phyloP scores from a whole-genome alignment of 2,329 filamentous ascomycete species.

The Stemphylium beticola region DNA sequence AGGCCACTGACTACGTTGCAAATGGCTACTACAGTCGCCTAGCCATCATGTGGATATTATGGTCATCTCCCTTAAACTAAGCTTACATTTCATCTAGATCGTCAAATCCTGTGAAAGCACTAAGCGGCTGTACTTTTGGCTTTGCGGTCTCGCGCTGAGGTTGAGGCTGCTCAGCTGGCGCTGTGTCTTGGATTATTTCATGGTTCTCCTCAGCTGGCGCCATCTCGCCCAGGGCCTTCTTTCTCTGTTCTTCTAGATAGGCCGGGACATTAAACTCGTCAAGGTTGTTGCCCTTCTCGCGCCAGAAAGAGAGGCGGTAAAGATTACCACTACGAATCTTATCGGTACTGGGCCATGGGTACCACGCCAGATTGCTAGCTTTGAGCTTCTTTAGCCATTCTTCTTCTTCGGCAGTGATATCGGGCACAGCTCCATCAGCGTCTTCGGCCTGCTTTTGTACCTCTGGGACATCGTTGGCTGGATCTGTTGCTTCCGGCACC shows the following conservation, averaged over 20 bases:
- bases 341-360: conserved; percentile 77
- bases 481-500: conserved; percentile 30
- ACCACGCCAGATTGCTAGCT: conserved; percentile 57
- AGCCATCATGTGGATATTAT: not conserved
- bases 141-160: conserved; percentile 1
- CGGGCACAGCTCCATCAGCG: conserved; percentile 16
- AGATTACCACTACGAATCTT: conserved; percentile 73
- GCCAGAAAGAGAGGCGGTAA: conserved; percentile 32
- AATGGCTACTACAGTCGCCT: not conserved
- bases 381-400: conserved; percentile 45
- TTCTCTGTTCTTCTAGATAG: conserved; percentile 27
- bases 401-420: conserved; percentile 39
- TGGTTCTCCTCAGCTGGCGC: not conserved
- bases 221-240: conserved; percentile 2
- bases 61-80: not conserved
- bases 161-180: conserved; percentile 1
- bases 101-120: conserved; percentile 11
- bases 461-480: conserved; percentile 29
- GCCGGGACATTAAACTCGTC: conserved; percentile 33
- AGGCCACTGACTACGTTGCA: not conserved
- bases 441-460: conserved; percentile 20
- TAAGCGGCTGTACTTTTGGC: conserved; percentile 1
- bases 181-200: not conserved
- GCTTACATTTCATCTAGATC: conserved; percentile 8
- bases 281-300: conserved; percentile 27